Percentiles rank a stretch among this genome's conserved stretches.
phyloP scores from a whole-genome alignment of 148 eudicot species.

The Chenopodium suecicum region DNA sequence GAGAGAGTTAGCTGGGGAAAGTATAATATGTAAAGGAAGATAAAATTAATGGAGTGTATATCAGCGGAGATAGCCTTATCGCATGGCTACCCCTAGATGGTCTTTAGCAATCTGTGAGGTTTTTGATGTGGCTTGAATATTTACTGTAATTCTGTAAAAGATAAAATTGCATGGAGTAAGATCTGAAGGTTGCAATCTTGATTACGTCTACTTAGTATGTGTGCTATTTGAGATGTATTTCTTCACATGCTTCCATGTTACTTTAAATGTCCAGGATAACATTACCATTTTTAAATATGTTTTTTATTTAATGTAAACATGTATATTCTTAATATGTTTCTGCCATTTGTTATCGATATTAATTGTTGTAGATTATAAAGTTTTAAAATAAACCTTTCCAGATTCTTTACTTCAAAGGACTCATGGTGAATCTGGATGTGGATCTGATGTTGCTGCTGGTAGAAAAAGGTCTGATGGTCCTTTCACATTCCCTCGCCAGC shows the following conservation, averaged over 20 bases:
- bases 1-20: no score
- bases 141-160: background rate
- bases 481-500: slow-evolving; percentile 40
- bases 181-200: background rate
- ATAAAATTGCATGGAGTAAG: background rate
- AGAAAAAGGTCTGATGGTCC: slow-evolving; percentile 36
- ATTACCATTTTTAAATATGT: background rate
- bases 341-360: background rate
- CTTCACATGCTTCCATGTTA: background rate
- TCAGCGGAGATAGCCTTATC: background rate
- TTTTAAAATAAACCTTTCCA: slow-evolving; percentile 11
- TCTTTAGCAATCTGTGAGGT: background rate
- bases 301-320: background rate
- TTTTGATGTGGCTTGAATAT: background rate
- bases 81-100: background rate
- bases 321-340: background rate
- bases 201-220: background rate
- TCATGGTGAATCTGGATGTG: slow-evolving; percentile 26
- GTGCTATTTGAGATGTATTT: background rate
- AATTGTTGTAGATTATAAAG: background rate
- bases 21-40: background rate
- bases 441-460: slow-evolving; percentile 19
- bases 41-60: background rate
- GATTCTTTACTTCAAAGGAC: slow-evolving; percentile 21
- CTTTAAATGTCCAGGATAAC: background rate